Evolutionary conservation across 2,329 filamentous ascomycete genomes (phyloP), one percentile per base, ranked within the genome.

Genomic region (Hypocrella siamensis): DNA sequence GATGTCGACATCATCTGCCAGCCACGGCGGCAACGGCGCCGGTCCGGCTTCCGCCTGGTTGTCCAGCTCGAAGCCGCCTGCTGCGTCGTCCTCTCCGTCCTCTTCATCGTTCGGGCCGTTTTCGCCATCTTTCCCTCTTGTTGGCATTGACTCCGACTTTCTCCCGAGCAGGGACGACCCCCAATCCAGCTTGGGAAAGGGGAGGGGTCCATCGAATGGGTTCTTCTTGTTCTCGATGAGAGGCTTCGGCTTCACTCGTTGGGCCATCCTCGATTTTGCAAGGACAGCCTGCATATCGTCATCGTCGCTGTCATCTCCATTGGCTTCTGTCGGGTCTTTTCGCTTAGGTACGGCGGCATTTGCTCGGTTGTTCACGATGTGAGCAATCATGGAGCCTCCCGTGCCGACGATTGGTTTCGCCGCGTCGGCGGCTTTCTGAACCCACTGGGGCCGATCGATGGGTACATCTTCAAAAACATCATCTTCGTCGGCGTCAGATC

Each of bases 111-210:
- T 27, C 11, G 40, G 19, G 3, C 27, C 26, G 8, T 38, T 29
- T n/a, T 49, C 47, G 4, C 44, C 37, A 6, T 40, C 27, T 10
- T 31, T n/a, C n/a, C n/a, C 22, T 17, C 47, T 38, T 4, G 43
- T 38, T 6, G 42, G 37, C 28, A 44, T 44, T 8, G 49, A 40
- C 1, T 35, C 33, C 6, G 42, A 37, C 34, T 59, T 62, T 39
- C 60, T 63, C 5, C 54, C 54, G 37, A 74, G 75, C 2, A 75
- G 59, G 2, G 64, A 67, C 3, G 70, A 76, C 31, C 70, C 75
- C 63, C 69, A 75, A 28, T 79, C 74, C 2, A 93, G 64, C 46
- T 84, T 88, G 43, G 93, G 85, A 46, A 98, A 98, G 0, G 90
- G 90, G 5, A 98, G 54, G 0, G 86, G 84, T 0, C 88, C 88